phyloP scores from a whole-genome alignment of 2,329 filamentous ascomycete genomes.

The Fusarium tjaetaba region DNA sequence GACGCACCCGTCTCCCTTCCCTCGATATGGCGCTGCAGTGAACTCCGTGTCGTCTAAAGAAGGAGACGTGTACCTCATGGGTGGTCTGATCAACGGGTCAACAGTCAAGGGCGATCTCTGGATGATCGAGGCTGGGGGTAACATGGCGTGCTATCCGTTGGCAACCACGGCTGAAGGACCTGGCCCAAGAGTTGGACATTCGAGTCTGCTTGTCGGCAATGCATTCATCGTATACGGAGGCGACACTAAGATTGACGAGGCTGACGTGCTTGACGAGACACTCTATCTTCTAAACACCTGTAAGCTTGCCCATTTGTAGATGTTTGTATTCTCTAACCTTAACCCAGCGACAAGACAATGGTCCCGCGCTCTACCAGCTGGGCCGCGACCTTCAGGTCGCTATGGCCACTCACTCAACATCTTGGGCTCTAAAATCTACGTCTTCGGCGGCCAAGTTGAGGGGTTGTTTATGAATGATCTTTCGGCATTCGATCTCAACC shows the following conservation, averaged over 20 bases:
- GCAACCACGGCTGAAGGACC: conserved; percentile 93
- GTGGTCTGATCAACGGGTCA: conserved; percentile 91
- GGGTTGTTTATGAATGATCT: conserved; percentile 98
- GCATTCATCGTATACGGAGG: conserved; percentile 99
- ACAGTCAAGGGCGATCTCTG: conserved; percentile 97
- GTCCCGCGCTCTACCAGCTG: conserved; percentile 91
- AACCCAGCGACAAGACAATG: conserved; percentile 90
- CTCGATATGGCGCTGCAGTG: conserved; percentile 95
- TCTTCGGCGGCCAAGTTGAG: conserved; percentile 97
- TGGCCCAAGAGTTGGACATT: conserved; percentile 92
- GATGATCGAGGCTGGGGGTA: conserved; percentile 93
- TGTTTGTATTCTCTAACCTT: conserved; percentile 29
- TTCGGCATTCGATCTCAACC: conserved; percentile 94
- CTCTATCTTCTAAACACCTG: conserved; percentile 97
- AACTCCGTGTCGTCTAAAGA: conserved; percentile 94
- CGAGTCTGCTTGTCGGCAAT: conserved; percentile 94
- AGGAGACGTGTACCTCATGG: conserved; percentile 97
- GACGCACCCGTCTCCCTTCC: conserved; percentile 86
- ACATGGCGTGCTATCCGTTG: conserved; percentile 90
- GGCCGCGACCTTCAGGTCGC: conserved; percentile 84
- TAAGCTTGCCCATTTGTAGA: conserved; percentile 60
- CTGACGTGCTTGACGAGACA: conserved; percentile 91
- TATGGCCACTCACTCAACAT: conserved; percentile 98
- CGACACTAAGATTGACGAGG: conserved; percentile 96
- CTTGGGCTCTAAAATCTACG: conserved; percentile 93